Evolutionary conservation across 768 basidiomycete genomes (phyloP), one percentile per base, ranked within the genome.

Genomic region (Dacryopinax spathularia): DNA sequence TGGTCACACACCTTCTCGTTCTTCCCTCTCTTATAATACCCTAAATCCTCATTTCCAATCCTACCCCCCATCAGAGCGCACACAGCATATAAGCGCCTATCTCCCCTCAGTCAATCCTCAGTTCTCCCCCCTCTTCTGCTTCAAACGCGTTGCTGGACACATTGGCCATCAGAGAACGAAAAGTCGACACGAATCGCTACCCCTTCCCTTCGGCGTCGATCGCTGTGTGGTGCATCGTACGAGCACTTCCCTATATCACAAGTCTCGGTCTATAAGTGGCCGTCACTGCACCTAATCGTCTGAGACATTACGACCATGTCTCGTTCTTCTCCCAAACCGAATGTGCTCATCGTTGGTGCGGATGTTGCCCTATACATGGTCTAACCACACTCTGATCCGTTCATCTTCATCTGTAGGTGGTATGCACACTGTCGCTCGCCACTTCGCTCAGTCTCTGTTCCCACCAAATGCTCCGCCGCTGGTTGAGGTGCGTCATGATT

Each of bases 261-360:
- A 56, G 20, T 56, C 7, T 29, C 48, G 25, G 48, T 22, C 18
- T 9, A 15, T n/a, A n/a, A 22, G 48, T 29, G 29, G 31, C 25
- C 48, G 48, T 18, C 20, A 3, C 20, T 15, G 5, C 29, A 29
- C 18, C 29, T 56, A 29, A 56, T n/a, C n/a, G n/a, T n/a, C n/a
- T 13, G 29, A 25, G 25, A 3, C 3, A 56, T 56, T n/a, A n/a
- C n/a, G n/a, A 56, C 29, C 48, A 56, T 56, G 48, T 56, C 48
- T 56, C 25, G 13, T 44, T 7, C 43, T 44, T 68, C 78, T 62
- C 72, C 71, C 41, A 82, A 80, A 66, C 88, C 88, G 15, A 83
- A 75, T 73, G 89, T 81, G 37, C 80, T 91, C 68, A 85, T 91
- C 67, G 85, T 89, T 68, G 89, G 89, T 90, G 65, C 66, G 83